A percentile compares a stretch with the other conserved stretches of the same genome.
These are phyloP conservation scores for Pestalotiopsis sp. DNA, from an alignment of 2,329 filamentous ascomycete genomes.

Conservation along the genomic window DNA sequence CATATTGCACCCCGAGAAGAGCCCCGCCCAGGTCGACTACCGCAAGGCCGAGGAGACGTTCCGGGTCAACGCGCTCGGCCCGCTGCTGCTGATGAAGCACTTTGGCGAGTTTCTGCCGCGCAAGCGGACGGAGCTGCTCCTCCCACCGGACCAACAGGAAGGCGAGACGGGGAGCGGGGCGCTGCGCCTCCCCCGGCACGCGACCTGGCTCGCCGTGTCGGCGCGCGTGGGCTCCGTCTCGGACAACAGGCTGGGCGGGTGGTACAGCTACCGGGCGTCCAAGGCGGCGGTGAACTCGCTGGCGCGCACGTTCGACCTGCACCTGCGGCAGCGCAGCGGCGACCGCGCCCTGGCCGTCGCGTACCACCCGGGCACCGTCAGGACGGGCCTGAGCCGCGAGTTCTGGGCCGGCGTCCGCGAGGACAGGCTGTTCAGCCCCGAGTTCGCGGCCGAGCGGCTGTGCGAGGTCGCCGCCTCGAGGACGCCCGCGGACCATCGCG, in stretches of 20 bases:
- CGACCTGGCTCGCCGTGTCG: slow-evolving; percentile 75
- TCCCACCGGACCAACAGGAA: slow-evolving; percentile 12
- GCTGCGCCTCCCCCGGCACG: slow-evolving; percentile 48
- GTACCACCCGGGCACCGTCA: slow-evolving; percentile 81
- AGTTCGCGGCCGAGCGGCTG: slow-evolving; percentile 68
- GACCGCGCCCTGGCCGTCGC: slow-evolving; percentile 68
- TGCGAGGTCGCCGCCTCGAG: slow-evolving; percentile 57
- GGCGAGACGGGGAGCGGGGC: background rate
- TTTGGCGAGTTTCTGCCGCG: slow-evolving; percentile 70
- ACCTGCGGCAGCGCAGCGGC: slow-evolving; percentile 58
- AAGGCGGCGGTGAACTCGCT: slow-evolving; percentile 77
- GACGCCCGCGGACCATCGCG: slow-evolving; percentile 53
- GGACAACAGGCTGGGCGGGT: slow-evolving; percentile 75
- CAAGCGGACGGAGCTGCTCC: slow-evolving; percentile 45
- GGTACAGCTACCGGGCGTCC: slow-evolving; percentile 79
- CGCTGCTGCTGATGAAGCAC: slow-evolving; percentile 77
- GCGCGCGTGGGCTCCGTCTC: slow-evolving; percentile 75
- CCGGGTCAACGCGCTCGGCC: slow-evolving; percentile 72
- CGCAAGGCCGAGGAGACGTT: slow-evolving; percentile 68
- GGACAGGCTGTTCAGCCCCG: slow-evolving; percentile 66
- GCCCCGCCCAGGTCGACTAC: slow-evolving; percentile 65
- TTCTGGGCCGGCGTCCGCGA: slow-evolving; percentile 70
- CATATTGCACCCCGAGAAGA: slow-evolving; percentile 73
- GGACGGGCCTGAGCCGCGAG: slow-evolving; percentile 70
- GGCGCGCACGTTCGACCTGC: slow-evolving; percentile 72